Base-by-base conservation (phyloP, 2,329 filamentous ascomycete species). In the Byssoonygena ceratinophila region DNA sequence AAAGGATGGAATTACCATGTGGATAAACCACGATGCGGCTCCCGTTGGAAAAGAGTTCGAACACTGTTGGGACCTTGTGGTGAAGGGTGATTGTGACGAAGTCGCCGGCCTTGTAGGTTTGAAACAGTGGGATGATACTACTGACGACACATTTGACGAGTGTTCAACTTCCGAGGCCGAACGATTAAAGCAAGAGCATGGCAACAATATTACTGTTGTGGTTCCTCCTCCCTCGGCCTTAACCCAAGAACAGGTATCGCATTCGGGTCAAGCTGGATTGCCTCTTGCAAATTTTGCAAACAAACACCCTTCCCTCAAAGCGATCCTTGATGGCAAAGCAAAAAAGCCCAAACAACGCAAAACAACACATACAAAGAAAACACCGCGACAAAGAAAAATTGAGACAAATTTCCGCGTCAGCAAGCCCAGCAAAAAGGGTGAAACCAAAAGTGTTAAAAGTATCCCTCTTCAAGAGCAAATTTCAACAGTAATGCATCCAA, bases 61-160 rank as follows among this genome's bases (percentile, higher is more conserved):
- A 64, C 85, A 94, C 57, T 89, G 87, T 63, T 98, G 90, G 85
- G 92, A 98, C 68, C 71, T 96, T 55, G 81, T 97, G 16, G 85
- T 98, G 32, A 82, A 82, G 58, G 90, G 88, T 18, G 85, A 85
- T 61, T 92, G 87, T 64, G 92, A 98, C 65, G 83, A 89, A 58
- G 84, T 98, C 36, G 92, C 92, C 18, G 77, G 77, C 46, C 74
- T 88, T 36, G 85, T 82, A 14, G 79, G 79, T 20, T 69, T 83
- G 31, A 74, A 74, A 50, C 72, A 70, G 54, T 82, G 79, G 79
- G 70, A 81, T 57, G 77, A 81, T 53, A 59, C 65, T 46, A 62
- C 62, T 5, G 63, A 67, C 11, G 40, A 44, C 8, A 16, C 14
- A 5, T 29, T 29, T 29, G 23, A n/a, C 16, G 23, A 25, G 9